phyloP scores from a whole-genome alignment of 768 basidiomycete species.

The Phaeotremella fagi region DNA sequence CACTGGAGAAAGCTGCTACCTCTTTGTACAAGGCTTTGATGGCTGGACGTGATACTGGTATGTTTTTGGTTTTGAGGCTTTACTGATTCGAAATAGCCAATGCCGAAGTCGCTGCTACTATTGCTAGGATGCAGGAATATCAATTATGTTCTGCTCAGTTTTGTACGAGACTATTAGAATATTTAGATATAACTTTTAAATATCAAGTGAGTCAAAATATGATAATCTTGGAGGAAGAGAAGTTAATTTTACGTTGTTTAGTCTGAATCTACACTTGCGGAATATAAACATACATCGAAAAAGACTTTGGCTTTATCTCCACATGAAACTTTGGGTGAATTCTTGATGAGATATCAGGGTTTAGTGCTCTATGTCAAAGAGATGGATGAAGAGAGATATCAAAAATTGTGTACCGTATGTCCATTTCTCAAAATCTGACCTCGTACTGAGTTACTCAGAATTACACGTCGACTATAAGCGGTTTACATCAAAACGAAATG shows the following conservation, averaged over 20 bases:
- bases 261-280: constrained; percentile 47
- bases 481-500: constrained; percentile 75
- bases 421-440: background rate
- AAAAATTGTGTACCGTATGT: constrained; percentile 81
- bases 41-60: constrained; percentile 82
- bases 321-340: constrained; percentile 71
- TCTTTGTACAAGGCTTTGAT: constrained; percentile 93
- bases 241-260: constrained; percentile 36
- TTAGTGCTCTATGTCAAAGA: constrained; percentile 89
- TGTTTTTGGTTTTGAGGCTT: constrained; percentile 14
- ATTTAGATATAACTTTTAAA: constrained; percentile 82
- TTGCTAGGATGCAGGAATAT: constrained; percentile 88
- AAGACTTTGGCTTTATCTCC: constrained; percentile 52
- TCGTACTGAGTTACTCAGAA: constrained; percentile 55
- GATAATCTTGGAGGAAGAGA: background rate
- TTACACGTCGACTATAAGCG: constrained; percentile 82
- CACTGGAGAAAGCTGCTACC: constrained; percentile 73
- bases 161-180: constrained; percentile 85
- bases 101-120: constrained; percentile 92
- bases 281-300: constrained; percentile 24
- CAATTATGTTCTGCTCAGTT: constrained; percentile 84
- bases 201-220: constrained; percentile 60
- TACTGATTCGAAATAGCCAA: constrained; percentile 9
- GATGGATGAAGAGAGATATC: constrained; percentile 86
- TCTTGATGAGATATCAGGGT: constrained; percentile 82